Evolutionary conservation across 257 asterid species (phyloP).

Genomic region (Galeopsis tetrahit): DNA sequence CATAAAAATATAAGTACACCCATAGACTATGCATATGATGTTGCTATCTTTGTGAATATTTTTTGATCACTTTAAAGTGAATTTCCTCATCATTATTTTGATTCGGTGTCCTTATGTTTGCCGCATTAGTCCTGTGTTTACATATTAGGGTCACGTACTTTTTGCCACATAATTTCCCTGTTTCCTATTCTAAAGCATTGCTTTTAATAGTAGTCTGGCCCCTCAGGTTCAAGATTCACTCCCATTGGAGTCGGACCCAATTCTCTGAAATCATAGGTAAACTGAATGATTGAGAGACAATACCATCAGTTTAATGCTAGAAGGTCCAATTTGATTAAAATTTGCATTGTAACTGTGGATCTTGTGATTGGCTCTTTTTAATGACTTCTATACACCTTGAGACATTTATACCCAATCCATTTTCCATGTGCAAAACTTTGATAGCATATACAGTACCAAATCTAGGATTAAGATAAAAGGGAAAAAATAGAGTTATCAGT

Average conservation of each 20-base stretch:
- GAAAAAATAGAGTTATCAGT: not conserved
- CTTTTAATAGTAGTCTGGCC: not conserved
- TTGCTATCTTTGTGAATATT: not conserved
- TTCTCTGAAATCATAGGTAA: slow-evolving; percentile 1
- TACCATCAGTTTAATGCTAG: slow-evolving; percentile 20
- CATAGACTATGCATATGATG: not conserved
- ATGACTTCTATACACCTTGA: slow-evolving; percentile 16
- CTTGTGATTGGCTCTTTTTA: not conserved
- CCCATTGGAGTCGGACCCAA: not conserved
- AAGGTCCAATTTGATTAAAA: slow-evolving; percentile 9
- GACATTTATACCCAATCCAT: not conserved
- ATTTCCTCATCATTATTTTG: slow-evolving; percentile 10
- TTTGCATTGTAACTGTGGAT: not conserved
- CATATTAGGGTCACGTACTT: not conserved
- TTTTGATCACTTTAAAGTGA: not conserved
- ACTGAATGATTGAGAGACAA: not conserved
- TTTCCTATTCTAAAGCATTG: not conserved
- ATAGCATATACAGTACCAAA: not conserved
- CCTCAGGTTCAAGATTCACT: not conserved
- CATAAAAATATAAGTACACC: not conserved
- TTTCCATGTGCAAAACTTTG: not conserved
- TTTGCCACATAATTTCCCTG: not conserved
- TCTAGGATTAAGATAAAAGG: not conserved
- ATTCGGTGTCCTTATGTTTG: not conserved
- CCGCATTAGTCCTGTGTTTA: not conserved